A percentile compares a stretch with the other conserved stretches of the same genome.
These are phyloP conservation scores for Raffaelea ambrosiae DNA, from an alignment of 2,329 filamentous ascomycete species.

Conservation along the genomic window DNA sequence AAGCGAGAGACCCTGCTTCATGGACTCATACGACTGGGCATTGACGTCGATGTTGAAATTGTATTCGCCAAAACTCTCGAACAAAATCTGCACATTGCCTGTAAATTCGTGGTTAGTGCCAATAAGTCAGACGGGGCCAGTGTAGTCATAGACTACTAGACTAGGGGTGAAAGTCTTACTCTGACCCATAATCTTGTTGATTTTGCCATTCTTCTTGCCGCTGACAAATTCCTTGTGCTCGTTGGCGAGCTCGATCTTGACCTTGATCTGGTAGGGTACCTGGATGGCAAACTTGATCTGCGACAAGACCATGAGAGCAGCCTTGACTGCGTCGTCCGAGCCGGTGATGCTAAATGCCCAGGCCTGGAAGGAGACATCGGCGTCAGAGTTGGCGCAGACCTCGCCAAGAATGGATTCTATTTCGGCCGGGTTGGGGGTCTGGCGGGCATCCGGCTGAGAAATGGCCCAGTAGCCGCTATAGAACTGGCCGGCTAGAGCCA, in stretches of 20 bases:
- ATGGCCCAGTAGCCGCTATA: constrained; percentile 97
- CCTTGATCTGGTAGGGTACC: constrained; percentile 83
- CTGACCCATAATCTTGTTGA: constrained; percentile 99
- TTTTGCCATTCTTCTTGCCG: constrained; percentile 99
- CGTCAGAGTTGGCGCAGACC: constrained; percentile 92
- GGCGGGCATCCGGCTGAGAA: constrained; percentile 61
- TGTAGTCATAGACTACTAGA: no score
- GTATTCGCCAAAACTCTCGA: constrained; percentile 98
- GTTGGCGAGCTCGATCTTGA: constrained; percentile 97
- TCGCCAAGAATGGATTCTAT: constrained; percentile 87
- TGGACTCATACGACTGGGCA: constrained; percentile 83
- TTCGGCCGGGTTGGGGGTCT: constrained; percentile 58
- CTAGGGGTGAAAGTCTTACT: constrained; percentile 49
- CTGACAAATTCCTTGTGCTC: constrained; percentile 99
- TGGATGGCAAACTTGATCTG: constrained; percentile 84
- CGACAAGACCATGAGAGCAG: constrained; percentile 87
- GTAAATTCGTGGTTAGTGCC: no score
- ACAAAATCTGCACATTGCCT: constrained; percentile 96
- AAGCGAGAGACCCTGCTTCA: constrained; percentile 83
- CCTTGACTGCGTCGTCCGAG: constrained; percentile 92
- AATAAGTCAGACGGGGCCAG: neutral
- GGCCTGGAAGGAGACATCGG: constrained; percentile 91
- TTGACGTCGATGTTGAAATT: constrained; percentile 99
- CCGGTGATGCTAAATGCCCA: constrained; percentile 89
- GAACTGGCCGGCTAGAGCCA: constrained; percentile 93